These are phyloP conservation scores for Ustilago cynodontis DNA, from an alignment of 1,284 basidiomycete species.

Conservation along the genomic window DNA sequence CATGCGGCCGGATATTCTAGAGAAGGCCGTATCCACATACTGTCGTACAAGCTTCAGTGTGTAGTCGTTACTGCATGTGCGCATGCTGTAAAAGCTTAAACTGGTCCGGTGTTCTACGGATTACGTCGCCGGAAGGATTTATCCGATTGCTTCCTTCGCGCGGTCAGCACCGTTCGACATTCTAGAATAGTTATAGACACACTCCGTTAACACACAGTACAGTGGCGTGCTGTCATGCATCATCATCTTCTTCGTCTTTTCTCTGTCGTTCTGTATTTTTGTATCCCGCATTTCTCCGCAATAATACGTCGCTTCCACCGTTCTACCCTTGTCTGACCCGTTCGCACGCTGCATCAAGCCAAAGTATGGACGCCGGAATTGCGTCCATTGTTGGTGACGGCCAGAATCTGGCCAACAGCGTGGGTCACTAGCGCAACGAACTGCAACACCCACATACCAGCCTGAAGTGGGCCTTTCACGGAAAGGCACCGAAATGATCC, in stretches of 20 bases:
- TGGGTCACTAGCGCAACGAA: no score
- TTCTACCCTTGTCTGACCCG: not conserved
- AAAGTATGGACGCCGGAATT: no score
- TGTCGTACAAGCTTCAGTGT: not conserved
- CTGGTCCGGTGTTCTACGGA: not conserved
- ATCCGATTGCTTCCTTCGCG: no score
- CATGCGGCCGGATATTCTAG: slow-evolving; percentile 11
- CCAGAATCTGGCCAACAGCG: no score
- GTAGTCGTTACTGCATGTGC: not conserved
- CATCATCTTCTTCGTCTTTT: not conserved
- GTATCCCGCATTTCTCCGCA: slow-evolving; percentile 6
- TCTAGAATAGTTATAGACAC: not conserved
- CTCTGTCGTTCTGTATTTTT: not conserved
- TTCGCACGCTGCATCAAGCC: no score
- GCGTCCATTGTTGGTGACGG: no score
- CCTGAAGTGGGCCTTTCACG: not conserved
- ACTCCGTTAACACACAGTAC: no score
- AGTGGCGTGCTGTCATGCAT: no score
- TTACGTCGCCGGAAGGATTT: no score
- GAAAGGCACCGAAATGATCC: not conserved
- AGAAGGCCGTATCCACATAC: not conserved
- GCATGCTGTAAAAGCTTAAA: not conserved
- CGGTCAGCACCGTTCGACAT: not conserved
- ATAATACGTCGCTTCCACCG: not conserved
- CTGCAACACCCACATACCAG: not conserved